Base-by-base conservation (phyloP, 1,139 yeast species). In the Scheffersomyces lignicola region DNA sequence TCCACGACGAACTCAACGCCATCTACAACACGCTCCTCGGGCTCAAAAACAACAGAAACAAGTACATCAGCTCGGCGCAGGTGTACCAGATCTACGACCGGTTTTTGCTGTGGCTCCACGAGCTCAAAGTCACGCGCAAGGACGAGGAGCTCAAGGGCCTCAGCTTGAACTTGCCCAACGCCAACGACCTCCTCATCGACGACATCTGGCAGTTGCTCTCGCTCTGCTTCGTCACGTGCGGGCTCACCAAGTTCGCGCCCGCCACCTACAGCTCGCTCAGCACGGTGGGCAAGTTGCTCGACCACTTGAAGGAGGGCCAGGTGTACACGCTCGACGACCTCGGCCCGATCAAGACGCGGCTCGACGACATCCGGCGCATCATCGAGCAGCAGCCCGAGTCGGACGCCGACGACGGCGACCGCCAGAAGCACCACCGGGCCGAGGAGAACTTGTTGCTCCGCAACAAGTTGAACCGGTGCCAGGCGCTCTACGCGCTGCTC, bases 181-280 rank as follows among this genome's bases (percentile, higher is more conserved):
- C 54, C 42, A 84, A 84, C 14, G 96, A 88, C 54, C 68, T 77
- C 13, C 69, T 85, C n/a, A 70, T 86, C 26, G 96, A 88, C 56
- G 97, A 92, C 51, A 84, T 84, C 17, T 86, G 92, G 71, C 96
- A 90, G 57, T 66, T 92, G 35, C 65, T 90, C 33, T 83, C 95
- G 10, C 67, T 92, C 37, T 85, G 95, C 44, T 86, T 89, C 57
- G 76, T 90, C 46, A 87, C 97, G 1, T 94, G 94, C 42, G 98
- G 98, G 3, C 70, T 88, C 48, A 84, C 84, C 37, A 83, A 88
- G 48, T 77, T 87, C 29, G 96, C 96, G 1, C 96, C 97, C 1
- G 96, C 97, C 3, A 87, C 96, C 1, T 92, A 85, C 60, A 89
- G 96, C 7, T 85, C 95, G 6, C 66, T 90, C 32, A 74, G 89